Evolutionary conservation across 768 basidiomycete species (phyloP).

Genomic region (Podaxis mareebaensis): DNA sequence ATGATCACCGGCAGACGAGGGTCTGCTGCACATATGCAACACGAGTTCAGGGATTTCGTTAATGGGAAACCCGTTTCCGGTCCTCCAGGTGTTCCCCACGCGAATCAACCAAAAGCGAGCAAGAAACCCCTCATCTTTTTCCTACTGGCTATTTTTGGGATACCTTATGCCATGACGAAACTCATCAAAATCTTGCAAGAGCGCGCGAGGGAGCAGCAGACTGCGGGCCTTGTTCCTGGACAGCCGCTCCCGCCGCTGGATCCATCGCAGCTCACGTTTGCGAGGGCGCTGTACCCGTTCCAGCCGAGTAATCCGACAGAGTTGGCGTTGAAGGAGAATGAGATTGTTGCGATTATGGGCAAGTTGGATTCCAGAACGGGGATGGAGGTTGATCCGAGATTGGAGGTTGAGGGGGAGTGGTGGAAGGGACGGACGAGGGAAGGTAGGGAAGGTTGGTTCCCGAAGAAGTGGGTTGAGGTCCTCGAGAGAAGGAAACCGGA

Average conservation of each 20-base stretch:
- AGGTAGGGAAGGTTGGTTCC: conserved; percentile 92
- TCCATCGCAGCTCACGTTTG: conserved; percentile 79
- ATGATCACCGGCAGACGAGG: conserved; percentile 45
- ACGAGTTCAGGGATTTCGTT: conserved; percentile 79
- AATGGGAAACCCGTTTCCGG: conserved; percentile 54
- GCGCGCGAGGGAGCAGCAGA: conserved; percentile 42
- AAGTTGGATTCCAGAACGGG: conserved; percentile 71
- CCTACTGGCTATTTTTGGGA: conserved; percentile 88
- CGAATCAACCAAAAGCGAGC: conserved; percentile 57
- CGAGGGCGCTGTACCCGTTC: conserved; percentile 78
- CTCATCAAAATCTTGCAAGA: conserved; percentile 78
- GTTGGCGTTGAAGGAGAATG: conserved; percentile 76
- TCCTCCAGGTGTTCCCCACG: conserved; percentile 20
- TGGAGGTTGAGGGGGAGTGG: conserved; percentile 74
- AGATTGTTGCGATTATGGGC: conserved; percentile 88
- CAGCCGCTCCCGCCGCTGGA: conserved; percentile 60
- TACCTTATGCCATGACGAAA: conserved; percentile 92
- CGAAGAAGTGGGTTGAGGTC: conserved; percentile 80
- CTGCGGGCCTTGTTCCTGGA: conserved; percentile 32
- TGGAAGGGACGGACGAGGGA: conserved; percentile 92
- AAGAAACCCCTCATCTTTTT: conserved; percentile 93
- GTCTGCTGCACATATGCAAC: conserved; percentile 39
- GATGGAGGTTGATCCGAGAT: conserved; percentile 60
- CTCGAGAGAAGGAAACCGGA: conserved; percentile 43
- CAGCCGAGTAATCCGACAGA: conserved; percentile 71